Evolutionary conservation across 805 yeast species (phyloP), one percentile per base, ranked within the genome.

Genomic region (Pichia insulana): DNA sequence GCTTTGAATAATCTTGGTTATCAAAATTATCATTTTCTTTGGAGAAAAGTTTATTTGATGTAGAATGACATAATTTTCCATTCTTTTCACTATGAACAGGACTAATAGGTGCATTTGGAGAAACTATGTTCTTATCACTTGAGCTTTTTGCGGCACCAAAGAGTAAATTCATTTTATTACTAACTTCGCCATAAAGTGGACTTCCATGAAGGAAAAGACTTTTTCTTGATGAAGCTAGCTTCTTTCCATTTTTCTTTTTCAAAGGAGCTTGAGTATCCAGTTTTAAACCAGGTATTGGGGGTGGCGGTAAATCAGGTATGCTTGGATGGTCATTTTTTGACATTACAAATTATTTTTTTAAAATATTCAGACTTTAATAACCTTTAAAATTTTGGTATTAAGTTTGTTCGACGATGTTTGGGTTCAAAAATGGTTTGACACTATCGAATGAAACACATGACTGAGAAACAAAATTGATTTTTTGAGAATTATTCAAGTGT

Each of bases 141-240:
- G 36, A 25, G n/a, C 36, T 35, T 27, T 38, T 42, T 16, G 41
- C 38, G 2, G 47, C 33, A 25, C 41, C 30, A 16, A 44, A 42
- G 6, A 44, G 30, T 15, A 37, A 27, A n/a, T 39, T 44, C 45
- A 44, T 45, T 33, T 47, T 47, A 30, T 37, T 40, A 13, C 43
- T 40, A 7, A 49, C 52, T 31, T 49, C 51, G 19, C 35, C 47
- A 25, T 49, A 49, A 22, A 49, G 27, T 1, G 52, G 51, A 25
- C 49, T 45, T 12, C 42, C 51, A 27, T 39, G 34, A 6, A 36
- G 25, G 11, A 43, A 39, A 2, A 32, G 17, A n/a, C 31, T 28
- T 28, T 43, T 43, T 27, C 43, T 38, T 27, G 38, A 26, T 12
- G 42, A 33, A n/a, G 36, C 9, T 16, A 36, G 15, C 28, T 33